These are phyloP conservation scores for Cucurbitaria berberidis DNA, from an alignment of 2,329 filamentous ascomycete species.

Conservation along the genomic window DNA sequence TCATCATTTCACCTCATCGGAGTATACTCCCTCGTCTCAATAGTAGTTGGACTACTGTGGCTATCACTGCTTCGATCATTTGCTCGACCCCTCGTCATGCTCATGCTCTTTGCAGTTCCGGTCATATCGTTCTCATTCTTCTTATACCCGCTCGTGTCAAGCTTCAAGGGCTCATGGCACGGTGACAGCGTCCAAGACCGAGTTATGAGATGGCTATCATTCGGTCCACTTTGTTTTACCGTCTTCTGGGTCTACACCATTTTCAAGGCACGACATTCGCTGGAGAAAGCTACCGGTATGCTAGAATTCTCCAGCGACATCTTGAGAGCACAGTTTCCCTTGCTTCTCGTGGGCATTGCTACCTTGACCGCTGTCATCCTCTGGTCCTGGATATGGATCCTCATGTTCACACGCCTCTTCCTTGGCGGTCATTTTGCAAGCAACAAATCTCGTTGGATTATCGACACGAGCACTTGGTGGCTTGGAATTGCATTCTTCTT, in stretches of 20 bases:
- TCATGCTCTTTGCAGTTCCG: constrained; percentile 84
- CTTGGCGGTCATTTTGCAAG: constrained; percentile 82
- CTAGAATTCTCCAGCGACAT: constrained; percentile 92
- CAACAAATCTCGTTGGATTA: constrained; percentile 68
- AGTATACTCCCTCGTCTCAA: constrained; percentile 87
- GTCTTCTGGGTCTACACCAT: constrained; percentile 84
- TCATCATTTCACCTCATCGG: constrained; percentile 88
- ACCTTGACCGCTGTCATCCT: constrained; percentile 76
- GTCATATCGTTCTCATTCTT: constrained; percentile 87
- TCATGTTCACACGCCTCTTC: constrained; percentile 95
- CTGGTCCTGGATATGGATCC: constrained; percentile 96
- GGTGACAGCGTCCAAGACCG: constrained; percentile 84
- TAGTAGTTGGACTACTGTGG: constrained; percentile 89
- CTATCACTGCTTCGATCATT: constrained; percentile 86
- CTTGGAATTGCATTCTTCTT: constrained; percentile 89
- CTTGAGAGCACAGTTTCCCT: constrained; percentile 79
- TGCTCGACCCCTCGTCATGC: constrained; percentile 79
- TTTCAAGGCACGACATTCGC: constrained; percentile 77
- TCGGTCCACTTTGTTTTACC: constrained; percentile 75
- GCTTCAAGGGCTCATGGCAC: constrained; percentile 77
- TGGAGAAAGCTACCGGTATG: constrained; percentile 84
- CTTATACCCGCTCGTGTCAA: constrained; percentile 88
- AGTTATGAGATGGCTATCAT: constrained; percentile 84
- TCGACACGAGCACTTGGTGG: constrained; percentile 92
- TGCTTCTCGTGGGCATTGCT: constrained; percentile 82